Evolutionary conservation across 345 rosid species (phyloP), one percentile per base, ranked within the genome.

Genomic region (Excoecaria agallocha): DNA sequence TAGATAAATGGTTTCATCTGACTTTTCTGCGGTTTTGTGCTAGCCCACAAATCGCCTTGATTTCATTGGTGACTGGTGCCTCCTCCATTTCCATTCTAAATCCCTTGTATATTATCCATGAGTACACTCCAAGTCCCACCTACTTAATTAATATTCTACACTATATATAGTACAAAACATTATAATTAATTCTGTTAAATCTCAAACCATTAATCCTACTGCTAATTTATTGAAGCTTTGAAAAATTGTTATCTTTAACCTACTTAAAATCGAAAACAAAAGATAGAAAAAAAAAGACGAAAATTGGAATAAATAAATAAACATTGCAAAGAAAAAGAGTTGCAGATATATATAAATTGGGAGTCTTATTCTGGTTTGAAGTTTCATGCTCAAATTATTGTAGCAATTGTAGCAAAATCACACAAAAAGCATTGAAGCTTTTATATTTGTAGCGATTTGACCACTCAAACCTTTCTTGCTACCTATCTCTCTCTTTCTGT

Each of bases 391-490:
- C 56, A 22, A 39, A 65, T 66, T 43, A 38, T 66, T 74, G 70
- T 3, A 56, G 46, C 62, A 66, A 43, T 55, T 24, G 41, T 24
- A 54, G 67, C 55, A n/a, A 57, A 56, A 67, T 74, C 57, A 45
- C 71, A 66, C 71, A 56, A 45, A 67, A 59, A 59, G 72, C 39
- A 58, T 67, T 37, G 41, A 66, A 66, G 55, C 48, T 52, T 60
- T 60, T 16, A 39, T 11, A 45, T 6, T 50, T 52, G 54, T 16
- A 50, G 38, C 68, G 85, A 86, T 83, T 77, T 83, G 88, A 86
- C 86, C 62, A 76, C 82, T 81, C 86, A 71, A 20, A 39, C 38
- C 49, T 69, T 77, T 57, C 74, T 51, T 84, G 16, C 38, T 68
- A 39, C 52, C 71, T 62, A 69, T 46, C 70, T 8, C 74, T 52